Evolutionary conservation across 106 monocot species (phyloP), one percentile per base, ranked within the genome.

Genomic region (Acorus gramineus): DNA sequence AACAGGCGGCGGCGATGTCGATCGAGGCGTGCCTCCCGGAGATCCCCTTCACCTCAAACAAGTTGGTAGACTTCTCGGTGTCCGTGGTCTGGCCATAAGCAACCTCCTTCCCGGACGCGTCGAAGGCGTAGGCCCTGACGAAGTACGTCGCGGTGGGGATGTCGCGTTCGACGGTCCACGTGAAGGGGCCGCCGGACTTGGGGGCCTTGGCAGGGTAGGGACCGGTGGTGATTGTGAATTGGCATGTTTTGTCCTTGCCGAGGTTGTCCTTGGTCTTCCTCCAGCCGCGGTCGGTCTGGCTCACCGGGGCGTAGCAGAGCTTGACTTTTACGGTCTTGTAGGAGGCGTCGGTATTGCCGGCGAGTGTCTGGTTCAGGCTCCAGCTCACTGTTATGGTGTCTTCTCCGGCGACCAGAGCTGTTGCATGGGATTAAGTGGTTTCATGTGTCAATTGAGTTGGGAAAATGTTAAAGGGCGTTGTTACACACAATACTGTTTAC

Each of bases 201-300:
- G 43, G 48, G 49, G 45, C 49, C 55, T 4, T 52, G 51, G 6
- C 10, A 46, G 14, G 8, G 68, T 78, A 82, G 12, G 79, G 71
- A 14, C 63, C 49, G 53, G n/a, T 8, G 7, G 78, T 55, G 47
- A 95, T 55, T 5, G 2, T 66, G 74, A 87, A 85, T 66, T 84
- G 84, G 82, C 94, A 95, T 0, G 84, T 85, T 76, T 90, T 95
- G 78, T 95, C 94, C 70, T 78, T 90, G 55, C 66, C 66, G 46
- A 95, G 82, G 52, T 82, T 68, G 55, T 90, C 69, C 0, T 50
- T 46, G 7, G 94, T 80, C 73, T 82, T 86, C 52, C 94, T 77
- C 94, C 94, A 95, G 10, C 69, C 80, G 12, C 94, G 81, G 75
- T 90, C 90, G 1, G 44, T 52, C 69, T 90, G 94, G 84, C 94